Base-by-base conservation (phyloP, 2,329 filamentous ascomycete genomes). In the Lachnellula hyalina region DNA sequence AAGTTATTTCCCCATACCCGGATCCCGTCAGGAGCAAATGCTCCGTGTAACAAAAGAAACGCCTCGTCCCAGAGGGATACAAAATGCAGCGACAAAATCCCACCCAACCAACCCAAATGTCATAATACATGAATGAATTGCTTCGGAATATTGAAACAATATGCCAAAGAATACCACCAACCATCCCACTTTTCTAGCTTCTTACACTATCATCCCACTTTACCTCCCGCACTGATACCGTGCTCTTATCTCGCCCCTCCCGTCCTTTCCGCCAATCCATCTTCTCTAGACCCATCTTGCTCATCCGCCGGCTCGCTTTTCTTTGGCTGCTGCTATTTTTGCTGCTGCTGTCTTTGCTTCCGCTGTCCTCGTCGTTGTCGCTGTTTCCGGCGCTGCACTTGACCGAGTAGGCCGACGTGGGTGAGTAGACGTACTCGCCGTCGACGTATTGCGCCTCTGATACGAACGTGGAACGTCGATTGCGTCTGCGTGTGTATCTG, bases 391-490 rank as follows among this genome's bases (percentile, higher is more conserved):
- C 70, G 63, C 59, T 67, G 41, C 59, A 60, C 35, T 66, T 64
- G 52, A 68, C 71, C 44, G 73, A 75, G 53, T 75, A 77, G 47
- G 75, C 71, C 51, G 76, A 63, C 11, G 49, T 64, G 32, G 65
- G 59, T 60, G 82, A 81, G 79, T 91, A 95, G 71, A 96, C 79
- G 76, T 96, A 96, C 77, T 96, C 93, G 73, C 92, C 94, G 70
- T 97, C 90, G 61, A 96, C 88, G 73, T 97, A 97, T 71, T 89
- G 82, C 32, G 91, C 93, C 67, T 90, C 91, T 68, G 89, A 91
- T 68, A 88, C 85, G 72, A 96, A 96, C 57, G 89, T 94, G 52
- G 86, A 92, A 71, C 93, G 90, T 65, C 93, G 89, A 66, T 84
- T 75, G 67, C 93, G 90, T 70, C 90, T 87, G 67, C 88, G 88